These are phyloP conservation scores for Pyracantha coccinea DNA, from an alignment of 331 rosid genomes.

Conservation along the genomic window DNA sequence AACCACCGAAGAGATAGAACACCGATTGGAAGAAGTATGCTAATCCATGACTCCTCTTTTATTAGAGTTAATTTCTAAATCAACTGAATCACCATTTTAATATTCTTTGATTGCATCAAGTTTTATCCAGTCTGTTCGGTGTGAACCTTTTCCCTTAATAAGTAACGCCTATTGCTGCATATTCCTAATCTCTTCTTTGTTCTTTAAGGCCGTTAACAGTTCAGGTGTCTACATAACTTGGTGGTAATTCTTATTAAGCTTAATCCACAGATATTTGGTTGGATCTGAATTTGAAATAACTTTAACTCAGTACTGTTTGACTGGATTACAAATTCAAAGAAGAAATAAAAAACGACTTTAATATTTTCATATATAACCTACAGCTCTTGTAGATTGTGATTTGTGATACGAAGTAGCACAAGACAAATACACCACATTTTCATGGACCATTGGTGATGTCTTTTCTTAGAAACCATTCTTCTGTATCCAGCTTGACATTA, in stretches of 20 bases:
- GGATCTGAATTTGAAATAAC: background rate
- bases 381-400: background rate
- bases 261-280: background rate
- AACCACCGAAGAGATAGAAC: constrained; percentile 76
- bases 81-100: background rate
- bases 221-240: background rate
- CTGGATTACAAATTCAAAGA: background rate
- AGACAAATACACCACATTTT: background rate
- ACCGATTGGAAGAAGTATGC: constrained; percentile 51
- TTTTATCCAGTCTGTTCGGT: background rate
- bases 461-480: background rate
- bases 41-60: constrained; percentile 5
- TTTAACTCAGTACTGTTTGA: background rate
- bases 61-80: background rate
- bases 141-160: background rate
- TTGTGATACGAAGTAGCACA: background rate
- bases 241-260: background rate
- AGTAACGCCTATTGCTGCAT: background rate
- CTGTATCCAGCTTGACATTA: background rate
- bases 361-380: background rate
- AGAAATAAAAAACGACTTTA: background rate
- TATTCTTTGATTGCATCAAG: background rate
- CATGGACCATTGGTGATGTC: background rate
- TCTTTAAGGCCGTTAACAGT: background rate
- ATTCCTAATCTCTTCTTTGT: background rate